Percentiles rank a stretch among this genome's conserved stretches.
Evolutionary conservation across 345 rosid species (phyloP).

Genomic region (Salix udensis): DNA sequence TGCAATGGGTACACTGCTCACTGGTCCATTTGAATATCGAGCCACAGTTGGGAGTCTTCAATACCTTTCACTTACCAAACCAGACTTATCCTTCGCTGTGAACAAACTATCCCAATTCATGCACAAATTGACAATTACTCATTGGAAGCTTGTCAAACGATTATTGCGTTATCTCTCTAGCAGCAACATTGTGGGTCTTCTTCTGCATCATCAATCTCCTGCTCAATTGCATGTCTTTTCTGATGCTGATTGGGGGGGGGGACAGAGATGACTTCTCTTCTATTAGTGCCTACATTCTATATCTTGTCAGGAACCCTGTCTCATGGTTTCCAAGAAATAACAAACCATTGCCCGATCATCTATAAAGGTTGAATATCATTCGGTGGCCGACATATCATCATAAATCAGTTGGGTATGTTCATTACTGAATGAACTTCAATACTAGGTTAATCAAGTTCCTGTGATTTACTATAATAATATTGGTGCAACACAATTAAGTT

Average conservation of each 20-base stretch:
- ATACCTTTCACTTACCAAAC: not conserved
- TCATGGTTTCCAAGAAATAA: not conserved
- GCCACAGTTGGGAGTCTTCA: not conserved
- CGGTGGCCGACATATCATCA: not conserved
- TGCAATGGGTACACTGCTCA: not conserved
- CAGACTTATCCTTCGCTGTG: too few relatives aligned
- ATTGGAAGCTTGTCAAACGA: not conserved
- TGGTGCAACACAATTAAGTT: not conserved
- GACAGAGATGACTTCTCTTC: not conserved
- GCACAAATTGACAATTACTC: fast-evolving
- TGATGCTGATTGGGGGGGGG: not conserved
- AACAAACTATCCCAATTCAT: not conserved
- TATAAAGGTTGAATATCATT: not conserved
- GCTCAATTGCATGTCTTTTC: not conserved
- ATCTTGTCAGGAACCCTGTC: not conserved
- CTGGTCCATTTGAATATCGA: not conserved
- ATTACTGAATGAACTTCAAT: too few relatives aligned
- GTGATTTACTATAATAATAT: too few relatives aligned
- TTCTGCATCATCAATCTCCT: not conserved
- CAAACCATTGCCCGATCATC: not conserved
- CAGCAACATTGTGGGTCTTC: not conserved
- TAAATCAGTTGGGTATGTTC: not conserved
- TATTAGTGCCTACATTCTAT: not conserved
- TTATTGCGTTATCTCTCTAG: not conserved
- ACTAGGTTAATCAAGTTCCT: not conserved